Conservation (phyloP, 805 yeast genomes). For the Nakazawaea pomicola region DNA sequence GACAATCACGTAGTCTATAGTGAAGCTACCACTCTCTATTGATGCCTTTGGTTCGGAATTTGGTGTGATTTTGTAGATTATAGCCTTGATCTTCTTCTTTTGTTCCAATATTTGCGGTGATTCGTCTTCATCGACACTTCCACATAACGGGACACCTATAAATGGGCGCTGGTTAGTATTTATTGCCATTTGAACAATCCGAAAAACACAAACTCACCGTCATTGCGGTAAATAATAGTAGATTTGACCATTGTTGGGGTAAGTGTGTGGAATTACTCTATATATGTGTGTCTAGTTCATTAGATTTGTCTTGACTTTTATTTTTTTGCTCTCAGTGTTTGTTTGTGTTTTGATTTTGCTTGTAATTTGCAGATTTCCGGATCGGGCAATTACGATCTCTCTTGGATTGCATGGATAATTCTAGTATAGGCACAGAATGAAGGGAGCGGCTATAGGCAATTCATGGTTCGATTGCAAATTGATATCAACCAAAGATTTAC, state of each 20-base stretch:
- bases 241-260: conserved; percentile 54
- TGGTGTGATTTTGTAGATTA: conserved; percentile 70
- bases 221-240: conserved; percentile 60
- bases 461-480: too few relatives aligned
- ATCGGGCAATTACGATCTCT: too few relatives aligned
- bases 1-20: conserved; percentile 66
- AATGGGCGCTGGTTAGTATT: background rate
- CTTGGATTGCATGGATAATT: background rate
- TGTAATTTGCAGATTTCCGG: too few relatives aligned
- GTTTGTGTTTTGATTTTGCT: too few relatives aligned
- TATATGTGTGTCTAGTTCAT: too few relatives aligned
- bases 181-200: background rate
- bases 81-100: conserved; percentile 77
- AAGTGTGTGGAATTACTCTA: too few relatives aligned
- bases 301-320: background rate
- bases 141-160: conserved; percentile 80
- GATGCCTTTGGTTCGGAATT: conserved; percentile 82
- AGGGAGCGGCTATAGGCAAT: too few relatives aligned
- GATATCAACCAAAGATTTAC: background rate
- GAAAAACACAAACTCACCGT: conserved; percentile 36
- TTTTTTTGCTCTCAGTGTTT: too few relatives aligned
- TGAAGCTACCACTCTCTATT: conserved; percentile 68
- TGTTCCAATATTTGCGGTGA: conserved; percentile 60
- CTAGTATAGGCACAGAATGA: too few relatives aligned
- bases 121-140: conserved; percentile 81